Evolutionary conservation across 768 basidiomycete genomes (phyloP).

Genomic region (Cytidiella melzeri): DNA sequence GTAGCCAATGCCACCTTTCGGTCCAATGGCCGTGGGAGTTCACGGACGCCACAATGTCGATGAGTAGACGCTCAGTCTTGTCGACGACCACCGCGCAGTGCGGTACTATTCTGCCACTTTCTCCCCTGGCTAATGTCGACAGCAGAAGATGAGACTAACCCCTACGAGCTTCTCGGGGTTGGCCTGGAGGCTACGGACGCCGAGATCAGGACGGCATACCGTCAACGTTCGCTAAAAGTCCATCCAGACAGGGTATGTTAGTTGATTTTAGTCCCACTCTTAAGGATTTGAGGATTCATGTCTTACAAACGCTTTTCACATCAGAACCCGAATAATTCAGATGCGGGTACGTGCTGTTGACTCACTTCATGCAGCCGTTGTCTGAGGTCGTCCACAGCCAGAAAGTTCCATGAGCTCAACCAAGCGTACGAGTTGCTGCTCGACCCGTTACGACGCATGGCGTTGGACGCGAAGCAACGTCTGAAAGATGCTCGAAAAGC

Average conservation of each 20-base stretch:
- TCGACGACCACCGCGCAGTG: too few species aligned
- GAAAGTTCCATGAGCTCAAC: slow-evolving; percentile 81
- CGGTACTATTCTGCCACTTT: neutral
- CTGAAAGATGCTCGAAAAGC: slow-evolving; percentile 61
- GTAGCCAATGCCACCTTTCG: too few species aligned
- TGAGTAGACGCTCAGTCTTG: neutral
- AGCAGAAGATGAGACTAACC: slow-evolving; percentile 55
- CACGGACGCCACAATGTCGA: neutral
- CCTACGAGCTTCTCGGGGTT: slow-evolving; percentile 68
- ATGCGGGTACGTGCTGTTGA: slow-evolving; percentile 48
- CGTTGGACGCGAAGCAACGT: slow-evolving; percentile 75
- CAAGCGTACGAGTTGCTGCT: slow-evolving; percentile 76
- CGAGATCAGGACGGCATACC: slow-evolving; percentile 76
- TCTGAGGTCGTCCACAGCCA: slow-evolving; percentile 33
- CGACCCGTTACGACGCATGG: slow-evolving; percentile 72
- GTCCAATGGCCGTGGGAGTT: neutral
- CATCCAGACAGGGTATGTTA: slow-evolving; percentile 76
- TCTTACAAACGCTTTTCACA: slow-evolving; percentile 11
- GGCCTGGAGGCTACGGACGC: slow-evolving; percentile 62
- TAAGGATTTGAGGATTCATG: slow-evolving; percentile 4
- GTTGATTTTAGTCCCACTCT: too few species aligned
- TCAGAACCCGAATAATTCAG: slow-evolving; percentile 74
- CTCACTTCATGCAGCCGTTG: neutral
- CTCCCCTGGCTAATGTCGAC: slow-evolving; percentile 8
- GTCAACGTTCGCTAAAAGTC: slow-evolving; percentile 75